Evolutionary conservation across 164 flowering plant genomes (phyloP).

Genomic region (Nymphaea thermarum): DNA sequence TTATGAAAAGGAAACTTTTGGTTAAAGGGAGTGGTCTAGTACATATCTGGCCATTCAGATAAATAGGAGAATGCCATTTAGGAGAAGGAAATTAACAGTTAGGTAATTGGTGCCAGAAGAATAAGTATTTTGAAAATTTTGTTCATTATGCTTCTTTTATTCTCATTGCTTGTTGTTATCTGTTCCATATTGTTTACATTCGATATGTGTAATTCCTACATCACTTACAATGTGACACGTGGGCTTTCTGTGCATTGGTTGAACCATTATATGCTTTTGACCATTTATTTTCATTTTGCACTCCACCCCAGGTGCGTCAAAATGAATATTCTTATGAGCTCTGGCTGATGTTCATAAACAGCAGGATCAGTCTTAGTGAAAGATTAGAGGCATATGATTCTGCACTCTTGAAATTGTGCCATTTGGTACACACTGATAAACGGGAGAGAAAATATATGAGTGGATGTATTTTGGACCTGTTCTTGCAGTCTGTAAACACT

Average conservation of each 20-base stretch:
- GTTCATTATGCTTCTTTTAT: not conserved
- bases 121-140: too few relatives aligned
- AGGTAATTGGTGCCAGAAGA: too few relatives aligned
- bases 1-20: too few relatives aligned
- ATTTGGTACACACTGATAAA: constrained; percentile 20
- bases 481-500: constrained; percentile 62
- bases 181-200: not conserved
- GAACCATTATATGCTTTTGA: not conserved
- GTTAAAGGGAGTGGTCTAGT: too few relatives aligned
- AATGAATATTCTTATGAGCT: constrained; percentile 61
- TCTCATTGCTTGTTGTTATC: not conserved
- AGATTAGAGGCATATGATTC: constrained; percentile 50
- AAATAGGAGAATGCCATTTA: too few relatives aligned
- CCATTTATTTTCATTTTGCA: not conserved
- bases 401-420: constrained; percentile 50
- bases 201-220: not conserved
- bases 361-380: constrained; percentile 40
- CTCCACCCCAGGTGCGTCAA: constrained; percentile 48
- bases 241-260: not conserved
- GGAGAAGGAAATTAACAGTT: too few relatives aligned
- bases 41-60: too few relatives aligned
- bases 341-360: constrained; percentile 83
- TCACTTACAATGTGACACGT: not conserved
- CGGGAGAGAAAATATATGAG: constrained; percentile 31
- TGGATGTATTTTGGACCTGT: constrained; percentile 71